These are phyloP conservation scores for Wickerhamomyces kurtzmanii DNA, from an alignment of 805 yeast species.

Conservation along the genomic window DNA sequence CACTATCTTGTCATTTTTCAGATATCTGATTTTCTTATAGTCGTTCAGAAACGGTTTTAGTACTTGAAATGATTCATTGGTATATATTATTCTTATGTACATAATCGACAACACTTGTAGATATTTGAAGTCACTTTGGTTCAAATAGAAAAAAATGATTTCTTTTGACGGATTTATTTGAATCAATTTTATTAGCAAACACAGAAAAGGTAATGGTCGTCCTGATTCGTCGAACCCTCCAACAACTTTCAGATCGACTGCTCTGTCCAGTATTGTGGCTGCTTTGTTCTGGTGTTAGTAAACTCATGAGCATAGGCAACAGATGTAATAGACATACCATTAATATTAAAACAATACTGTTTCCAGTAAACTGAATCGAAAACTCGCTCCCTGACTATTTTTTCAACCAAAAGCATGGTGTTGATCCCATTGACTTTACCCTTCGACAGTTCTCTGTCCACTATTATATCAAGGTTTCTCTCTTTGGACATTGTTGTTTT, in stretches of 20 bases:
- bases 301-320: too few relatives aligned
- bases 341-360: conserved; percentile 38
- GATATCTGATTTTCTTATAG: conserved; percentile 52
- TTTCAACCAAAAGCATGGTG: conserved; percentile 43
- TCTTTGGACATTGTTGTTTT: too few relatives aligned
- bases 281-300: conserved; percentile 17
- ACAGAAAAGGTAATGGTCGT: conserved; percentile 63
- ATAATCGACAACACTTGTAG: conserved; percentile 58
- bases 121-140: conserved; percentile 69
- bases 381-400: conserved; percentile 46
- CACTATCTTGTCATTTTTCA: conserved; percentile 26
- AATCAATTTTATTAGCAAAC: conserved; percentile 65
- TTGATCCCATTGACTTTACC: conserved; percentile 30
- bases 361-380: conserved; percentile 52
- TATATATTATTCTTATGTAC: conserved; percentile 38
- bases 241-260: conserved; percentile 32
- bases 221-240: conserved; percentile 52
- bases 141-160: conserved; percentile 41
- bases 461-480: too few relatives aligned
- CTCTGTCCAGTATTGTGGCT: conserved; percentile 38
- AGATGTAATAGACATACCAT: conserved; percentile 15
- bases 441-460: conserved; percentile 11
- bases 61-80: conserved; percentile 11
- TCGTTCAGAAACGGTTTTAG: conserved; percentile 55
- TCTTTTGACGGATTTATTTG: conserved; percentile 64